These are phyloP conservation scores for Detonula confervacea DNA, from an alignment of 352 stramenopile genomes.

Conservation along the genomic window DNA sequence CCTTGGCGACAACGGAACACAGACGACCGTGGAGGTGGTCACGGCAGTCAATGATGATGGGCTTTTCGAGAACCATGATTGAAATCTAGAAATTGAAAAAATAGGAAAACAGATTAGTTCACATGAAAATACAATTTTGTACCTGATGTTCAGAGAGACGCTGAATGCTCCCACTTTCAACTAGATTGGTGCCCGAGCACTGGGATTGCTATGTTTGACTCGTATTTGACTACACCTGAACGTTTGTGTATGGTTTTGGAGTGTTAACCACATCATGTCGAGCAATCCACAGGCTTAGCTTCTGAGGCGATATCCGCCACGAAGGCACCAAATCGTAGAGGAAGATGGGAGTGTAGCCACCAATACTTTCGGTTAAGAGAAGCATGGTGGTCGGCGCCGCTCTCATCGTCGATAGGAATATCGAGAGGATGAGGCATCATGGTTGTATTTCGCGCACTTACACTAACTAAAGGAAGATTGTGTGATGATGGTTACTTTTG, in stretches of 20 bases:
- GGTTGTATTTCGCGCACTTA: conserved; percentile 47
- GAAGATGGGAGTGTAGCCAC: conserved; percentile 45
- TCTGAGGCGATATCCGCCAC: too few species aligned
- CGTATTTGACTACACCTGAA: too few species aligned
- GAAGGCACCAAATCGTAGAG: conserved; percentile 4
- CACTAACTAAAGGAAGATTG: conserved; percentile 17
- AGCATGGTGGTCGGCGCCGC: conserved; percentile 38
- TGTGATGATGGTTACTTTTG: too few species aligned
- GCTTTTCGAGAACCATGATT: conserved; percentile 88
- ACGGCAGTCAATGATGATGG: conserved; percentile 97
- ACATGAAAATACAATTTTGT: background rate
- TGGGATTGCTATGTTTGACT: too few species aligned
- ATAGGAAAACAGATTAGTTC: background rate
- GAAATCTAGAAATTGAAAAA: too few species aligned
- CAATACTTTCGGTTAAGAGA: background rate
- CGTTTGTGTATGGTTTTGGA: too few species aligned
- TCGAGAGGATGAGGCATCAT: conserved; percentile 50
- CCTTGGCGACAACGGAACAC: conserved; percentile 98
- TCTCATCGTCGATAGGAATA: conserved; percentile 36
- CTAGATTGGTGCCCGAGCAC: too few species aligned
- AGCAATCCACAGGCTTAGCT: too few species aligned
- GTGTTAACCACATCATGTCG: too few species aligned
- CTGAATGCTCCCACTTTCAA: too few species aligned
- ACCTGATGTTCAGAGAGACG: too few species aligned
- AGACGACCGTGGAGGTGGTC: conserved; percentile 98